Percentiles rank a stretch among this genome's conserved stretches.
Evolutionary conservation across 78 protist species (phyloP).

Genomic region (Isochrysis galbana): DNA sequence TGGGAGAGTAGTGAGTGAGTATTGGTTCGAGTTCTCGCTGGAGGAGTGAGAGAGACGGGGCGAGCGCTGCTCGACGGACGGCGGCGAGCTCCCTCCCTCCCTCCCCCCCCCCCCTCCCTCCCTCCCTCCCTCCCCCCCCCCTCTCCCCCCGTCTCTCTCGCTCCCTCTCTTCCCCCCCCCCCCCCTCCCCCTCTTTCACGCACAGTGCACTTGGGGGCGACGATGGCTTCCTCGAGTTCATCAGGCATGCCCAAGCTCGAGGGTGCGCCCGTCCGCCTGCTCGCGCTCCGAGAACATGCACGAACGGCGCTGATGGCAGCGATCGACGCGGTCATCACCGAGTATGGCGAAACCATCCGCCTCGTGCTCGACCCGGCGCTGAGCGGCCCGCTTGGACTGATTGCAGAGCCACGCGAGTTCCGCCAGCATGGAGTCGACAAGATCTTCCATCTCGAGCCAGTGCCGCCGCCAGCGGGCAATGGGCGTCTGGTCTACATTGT

Average conservation of each 20-base stretch:
- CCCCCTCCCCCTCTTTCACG: no score
- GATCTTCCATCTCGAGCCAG: constrained; percentile 61
- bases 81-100: no score
- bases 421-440: constrained; percentile 79
- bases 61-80: no score
- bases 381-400: constrained; percentile 76
- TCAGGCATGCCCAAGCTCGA: neutral
- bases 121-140: no score
- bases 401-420: constrained; percentile 48
- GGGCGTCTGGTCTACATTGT: constrained; percentile 64
- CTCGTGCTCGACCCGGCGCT: constrained; percentile 82
- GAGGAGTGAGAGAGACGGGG: no score
- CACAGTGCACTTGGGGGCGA: no score
- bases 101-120: no score
- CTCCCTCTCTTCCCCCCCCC: no score
- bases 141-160: no score
- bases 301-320: neutral
- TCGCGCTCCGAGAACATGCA: neutral
- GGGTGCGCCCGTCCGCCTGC: neutral
- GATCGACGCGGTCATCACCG: neutral
- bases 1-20: no score
- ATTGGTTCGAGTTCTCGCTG: no score
- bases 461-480: constrained; percentile 49
- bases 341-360: constrained; percentile 33
- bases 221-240: no score